phyloP scores from a whole-genome alignment of 2,329 filamentous ascomycete species.

The Stemphylium lycopersici region DNA sequence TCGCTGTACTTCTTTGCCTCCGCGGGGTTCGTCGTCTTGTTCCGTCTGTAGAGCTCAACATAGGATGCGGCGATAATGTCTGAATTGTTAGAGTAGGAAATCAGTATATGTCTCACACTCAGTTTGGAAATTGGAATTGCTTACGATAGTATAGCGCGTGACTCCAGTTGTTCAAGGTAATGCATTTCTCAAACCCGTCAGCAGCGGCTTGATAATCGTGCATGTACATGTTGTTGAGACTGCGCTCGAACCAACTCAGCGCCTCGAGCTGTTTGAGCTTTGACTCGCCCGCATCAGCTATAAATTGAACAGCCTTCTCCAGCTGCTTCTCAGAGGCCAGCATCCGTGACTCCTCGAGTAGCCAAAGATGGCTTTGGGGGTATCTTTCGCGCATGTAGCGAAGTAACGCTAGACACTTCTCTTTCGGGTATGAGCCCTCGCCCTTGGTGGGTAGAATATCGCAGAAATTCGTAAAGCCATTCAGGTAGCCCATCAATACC shows the following conservation, averaged over 20 bases:
- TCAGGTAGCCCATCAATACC: conserved; percentile 84
- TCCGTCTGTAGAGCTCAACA: conserved; percentile 78
- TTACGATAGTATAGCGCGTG: conserved; percentile 88
- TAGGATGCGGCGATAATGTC: conserved; percentile 80
- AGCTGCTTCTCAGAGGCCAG: conserved; percentile 70
- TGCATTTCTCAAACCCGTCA: conserved; percentile 69
- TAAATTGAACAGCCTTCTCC: conserved; percentile 68
- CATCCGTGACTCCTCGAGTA: conserved; percentile 84
- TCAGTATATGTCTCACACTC: too few species aligned
- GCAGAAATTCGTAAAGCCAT: conserved; percentile 81
- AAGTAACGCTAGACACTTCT: conserved; percentile 71
- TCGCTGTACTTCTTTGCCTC: conserved; percentile 53
- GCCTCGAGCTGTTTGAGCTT: conserved; percentile 89
- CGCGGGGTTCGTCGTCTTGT: conserved; percentile 48
- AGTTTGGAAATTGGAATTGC: too few species aligned
- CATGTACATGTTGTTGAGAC: conserved; percentile 76
- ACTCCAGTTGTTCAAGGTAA: conserved; percentile 77
- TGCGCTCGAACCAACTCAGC: conserved; percentile 83
- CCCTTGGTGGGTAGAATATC: conserved; percentile 78
- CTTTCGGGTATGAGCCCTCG: conserved; percentile 70
- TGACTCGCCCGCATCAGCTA: conserved; percentile 65
- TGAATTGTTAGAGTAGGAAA: too few species aligned
- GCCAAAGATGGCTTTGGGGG: conserved; percentile 83
- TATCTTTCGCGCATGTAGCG: conserved; percentile 77
- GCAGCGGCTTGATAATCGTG: conserved; percentile 78